Percentiles rank a stretch among this genome's conserved stretches.
Conservation (phyloP, 129 eudicot genomes). For the Chrysanthemum lavandulifolium region DNA sequence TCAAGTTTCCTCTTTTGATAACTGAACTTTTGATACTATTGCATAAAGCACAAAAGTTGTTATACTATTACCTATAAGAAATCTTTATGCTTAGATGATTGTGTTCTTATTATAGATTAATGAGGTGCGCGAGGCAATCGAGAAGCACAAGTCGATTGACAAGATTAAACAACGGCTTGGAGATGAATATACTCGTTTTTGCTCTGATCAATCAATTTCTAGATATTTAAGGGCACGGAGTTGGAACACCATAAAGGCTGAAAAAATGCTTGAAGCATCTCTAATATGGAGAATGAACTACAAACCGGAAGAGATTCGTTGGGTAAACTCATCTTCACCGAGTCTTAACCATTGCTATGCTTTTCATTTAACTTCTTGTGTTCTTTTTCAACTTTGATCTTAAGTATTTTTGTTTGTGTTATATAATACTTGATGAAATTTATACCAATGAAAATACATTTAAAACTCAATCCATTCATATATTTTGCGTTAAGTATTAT, state of each 20-base stretch:
- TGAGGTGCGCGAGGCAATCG: slow-evolving; percentile 56
- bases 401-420: no score
- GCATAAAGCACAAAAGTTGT: not conserved
- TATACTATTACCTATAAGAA: not conserved
- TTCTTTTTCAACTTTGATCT: no score
- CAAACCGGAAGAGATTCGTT: slow-evolving; percentile 74
- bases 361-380: not conserved
- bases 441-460: no score
- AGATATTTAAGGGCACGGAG: slow-evolving; percentile 74
- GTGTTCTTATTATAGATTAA: slow-evolving; percentile 30
- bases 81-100: not conserved
- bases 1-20: slow-evolving; percentile 1
- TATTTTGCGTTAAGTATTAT: no score
- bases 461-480: no score
- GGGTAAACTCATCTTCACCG: slow-evolving; percentile 46
- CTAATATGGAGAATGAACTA: slow-evolving; percentile 73
- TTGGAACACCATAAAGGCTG: slow-evolving; percentile 78
- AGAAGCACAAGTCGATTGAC: slow-evolving; percentile 33
- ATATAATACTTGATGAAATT: no score
- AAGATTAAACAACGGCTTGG: slow-evolving; percentile 42
- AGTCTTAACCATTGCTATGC: slow-evolving; percentile 1
- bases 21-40: not conserved
- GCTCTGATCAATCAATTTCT: slow-evolving; percentile 56
- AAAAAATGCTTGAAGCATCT: slow-evolving; percentile 75
- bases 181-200: slow-evolving; percentile 41